Conservation (phyloP, 2,329 filamentous ascomycete species). For the Fonsecaea erecta region DNA sequence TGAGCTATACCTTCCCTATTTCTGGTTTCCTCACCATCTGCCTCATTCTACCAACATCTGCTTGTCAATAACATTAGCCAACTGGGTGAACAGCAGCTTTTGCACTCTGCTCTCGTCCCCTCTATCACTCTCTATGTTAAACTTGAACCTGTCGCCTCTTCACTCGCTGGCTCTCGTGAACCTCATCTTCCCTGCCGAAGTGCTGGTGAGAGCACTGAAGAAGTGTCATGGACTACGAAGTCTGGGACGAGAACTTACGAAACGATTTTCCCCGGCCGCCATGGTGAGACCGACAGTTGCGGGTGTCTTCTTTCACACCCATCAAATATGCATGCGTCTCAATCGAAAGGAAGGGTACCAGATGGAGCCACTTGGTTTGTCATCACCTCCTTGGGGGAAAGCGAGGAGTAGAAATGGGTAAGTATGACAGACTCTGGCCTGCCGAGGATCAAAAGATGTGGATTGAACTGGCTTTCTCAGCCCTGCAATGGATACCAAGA, state of each 20-base stretch:
- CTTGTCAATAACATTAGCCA: not conserved
- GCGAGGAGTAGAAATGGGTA: not conserved
- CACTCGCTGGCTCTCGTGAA: not conserved
- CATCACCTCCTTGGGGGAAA: not conserved
- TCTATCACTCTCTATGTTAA: too few species aligned
- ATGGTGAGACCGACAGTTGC: not conserved
- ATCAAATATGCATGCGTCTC: not conserved
- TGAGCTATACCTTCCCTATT: not conserved
- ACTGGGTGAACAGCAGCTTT: not conserved
- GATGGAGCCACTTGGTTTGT: not conserved
- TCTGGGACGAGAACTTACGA: too few species aligned
- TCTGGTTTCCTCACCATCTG: not conserved
- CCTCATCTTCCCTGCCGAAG: not conserved
- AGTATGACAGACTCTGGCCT: not conserved
- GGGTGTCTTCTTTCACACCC: not conserved
- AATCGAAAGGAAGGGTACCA: not conserved
- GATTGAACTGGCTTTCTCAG: not conserved
- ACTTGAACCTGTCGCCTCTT: not conserved
- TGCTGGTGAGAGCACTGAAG: not conserved
- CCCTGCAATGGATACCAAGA: not conserved
- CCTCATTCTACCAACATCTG: not conserved
- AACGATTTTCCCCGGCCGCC: too few species aligned
- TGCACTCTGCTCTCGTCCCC: not conserved
- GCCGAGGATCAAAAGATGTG: not conserved
- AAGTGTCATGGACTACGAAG: not conserved